Evolutionary conservation across 306 rosid genomes (phyloP), one percentile per base, ranked within the genome.

Genomic region (Cucurbita moschata): DNA sequence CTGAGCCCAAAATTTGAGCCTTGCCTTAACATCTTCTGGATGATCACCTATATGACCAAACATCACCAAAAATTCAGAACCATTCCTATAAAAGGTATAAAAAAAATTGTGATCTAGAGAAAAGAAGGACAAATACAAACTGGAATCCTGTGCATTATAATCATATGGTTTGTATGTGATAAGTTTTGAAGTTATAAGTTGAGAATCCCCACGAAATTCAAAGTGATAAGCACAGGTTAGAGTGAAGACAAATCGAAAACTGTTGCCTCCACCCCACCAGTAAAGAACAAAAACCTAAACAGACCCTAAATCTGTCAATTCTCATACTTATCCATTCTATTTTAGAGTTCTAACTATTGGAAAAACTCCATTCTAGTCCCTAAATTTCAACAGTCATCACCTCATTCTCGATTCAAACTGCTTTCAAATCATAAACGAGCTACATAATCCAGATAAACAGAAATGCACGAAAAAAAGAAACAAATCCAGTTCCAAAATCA

Each of bases 1-100:
- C 72, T 92, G 96, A 0, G 98, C 98, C 98, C 96, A 92, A 71
- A 65, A 92, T 72, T 90, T 92, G 80, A 92, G 95, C 85, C 98
- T 87, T 3, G 96, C 98, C 49, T 92, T 92, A 7, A 92, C 98
- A 81, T 92, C 98, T 75, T 90, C 91, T 0, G 98, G 98, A 82
- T 83, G 88, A 39, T 92, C 98, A 76, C 98, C 97, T 89, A 79
- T 53, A 73, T 63, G 62, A 78, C 16, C 47, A 65, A 65, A 65
- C 37, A 67, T 4, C 15, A 8, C 23, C 51, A 64, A 40, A 44
- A 67, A 8, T 67, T 67, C 8, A 67, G 19, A 65, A 65, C 53
- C 46, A 65, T 5, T 16, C 0, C 16, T 19, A 40, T 57, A 19
- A 30, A 14, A 57, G 62, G 15, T 23, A 10, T 57, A 57, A 43